Base-by-base conservation (phyloP, 768 basidiomycete species). In the Peribolospora kevripleyi region DNA sequence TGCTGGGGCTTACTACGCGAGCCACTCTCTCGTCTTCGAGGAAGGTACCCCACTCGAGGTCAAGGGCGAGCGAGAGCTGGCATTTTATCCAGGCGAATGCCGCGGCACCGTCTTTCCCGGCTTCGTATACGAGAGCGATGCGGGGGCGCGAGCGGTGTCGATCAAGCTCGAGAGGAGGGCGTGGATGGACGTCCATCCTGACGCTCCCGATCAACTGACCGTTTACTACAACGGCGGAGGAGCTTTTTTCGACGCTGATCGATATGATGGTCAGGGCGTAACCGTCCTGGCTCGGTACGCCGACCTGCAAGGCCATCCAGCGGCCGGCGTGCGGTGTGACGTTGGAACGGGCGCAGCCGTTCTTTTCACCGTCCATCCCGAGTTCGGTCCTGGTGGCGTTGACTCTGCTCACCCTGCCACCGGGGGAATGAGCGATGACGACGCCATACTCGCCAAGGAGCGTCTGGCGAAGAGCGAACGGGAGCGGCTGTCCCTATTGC, bases 301-400 rank as follows among this genome's bases (percentile, higher is more conserved):
- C 51, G 61, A 68, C 41, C 50, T 53, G 3, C 53, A 54, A 3
- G 63, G 61, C 3, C 56, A 61, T 7, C 65, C 65, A 3, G 61
- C 68, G 37, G 71, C 72, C 2, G 70, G 67, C 4, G 70, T 74
- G 5, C 51, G 62, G 8, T 70, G 68, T 46, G 37, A 43, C 6
- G 65, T 76, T 11, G 74, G 60, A 5, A 5, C 1, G 25, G 46
- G 72, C 4, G 59, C 61, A 38, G 72, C 74, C 2, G 65, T 74
- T 3, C 63, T 82, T 6, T 80, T 77, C 74, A 72, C 71, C 1
- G 68, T 74, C 0, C 77, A 74, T 57, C 68, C 78, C 14, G 82
- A 83, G 62, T 73, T 72, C 59, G 72, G 80, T 6, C 60, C 57
- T 8, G 39, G 51, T 38, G 53, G 51, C n/a, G 53, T 47, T n/a